Base-by-base conservation (phyloP, 1,284 basidiomycete species). In the Ceratobasidium sp. region DNA sequence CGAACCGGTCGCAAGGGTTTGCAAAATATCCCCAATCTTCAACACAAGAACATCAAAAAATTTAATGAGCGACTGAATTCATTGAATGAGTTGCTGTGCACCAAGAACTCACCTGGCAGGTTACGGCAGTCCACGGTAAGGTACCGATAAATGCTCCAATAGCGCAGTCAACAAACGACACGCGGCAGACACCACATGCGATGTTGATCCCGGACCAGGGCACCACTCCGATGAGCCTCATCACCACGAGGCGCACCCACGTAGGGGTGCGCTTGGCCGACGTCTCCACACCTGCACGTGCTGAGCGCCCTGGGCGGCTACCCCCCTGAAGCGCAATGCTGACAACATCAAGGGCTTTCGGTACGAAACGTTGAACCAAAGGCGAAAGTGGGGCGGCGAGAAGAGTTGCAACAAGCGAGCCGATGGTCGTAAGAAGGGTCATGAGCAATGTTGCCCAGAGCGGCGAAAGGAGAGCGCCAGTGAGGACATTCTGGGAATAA, bases 141-240 rank as follows among this genome's bases (percentile, higher is more conserved):
- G 86, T 90, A 73, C 89, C 94, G 78, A 95, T 94, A 86, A 92
- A 96, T 74, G 90, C 86, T 50, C 93, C 93, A 33, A 94, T 85
- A 79, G 91, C 86, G 82, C 94, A 96, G 80, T 95, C 91, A 73
- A 84, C 80, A 62, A 93, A 80, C 7, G 89, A 84, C 29, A 97
- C 94, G 47, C 93, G 91, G 79, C 93, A 94, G n/a, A 96, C 93
- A 63, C 95, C 95, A 81, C 93, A 96, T 41, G 95, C 95, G 75
- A 97, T 93, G 81, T 97, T 97, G 85, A 97, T 95, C 69, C 93
- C 95, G 69, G 93, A 94, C 95, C 95, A 97, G 6, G 95, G 95
- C 7, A 97, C 94, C 71, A 97, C 89, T 29, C 95, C 95, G 80
- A 96, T 89, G 67, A 96, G 89, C 56, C 95, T 89, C 78, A 97